Base-by-base conservation (phyloP, 495 filamentous ascomycete species). In the Tuber brumale region DNA sequence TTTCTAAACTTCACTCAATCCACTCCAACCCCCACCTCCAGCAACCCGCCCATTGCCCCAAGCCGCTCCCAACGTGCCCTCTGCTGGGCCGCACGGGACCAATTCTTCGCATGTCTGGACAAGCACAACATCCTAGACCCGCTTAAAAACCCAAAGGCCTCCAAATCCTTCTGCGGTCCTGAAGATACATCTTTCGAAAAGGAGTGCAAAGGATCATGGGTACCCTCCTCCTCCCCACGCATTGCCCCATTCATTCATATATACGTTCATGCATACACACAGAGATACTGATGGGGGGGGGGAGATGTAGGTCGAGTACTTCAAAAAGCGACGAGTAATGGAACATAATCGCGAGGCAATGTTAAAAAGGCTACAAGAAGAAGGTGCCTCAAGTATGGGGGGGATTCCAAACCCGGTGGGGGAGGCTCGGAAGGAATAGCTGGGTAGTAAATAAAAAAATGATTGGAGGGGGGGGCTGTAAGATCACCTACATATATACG, bases 311-410 rank as follows among this genome's bases (percentile, higher is more conserved):
- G 93, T 98, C 75, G 92, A 92, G 85, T 97, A 99, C 85, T 99
- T 99, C 87, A 97, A 98, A 85, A 92, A 97, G 83, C 90, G 93
- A 85, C 88, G 95, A 76, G 93, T 98, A 57, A 94, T 95, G 87
- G 94, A 98, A 75, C 88, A 91, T 81, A 92, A 97, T 75, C 92
- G 93, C 83, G 91, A 92, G 78, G 87, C 91, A 84, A 92, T 91
- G 69, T 85, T 98, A 48, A 90, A 91, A 84, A 89, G 89, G 78
- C 88, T 99, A 76, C 89, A 93, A 84, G 89, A 88, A 39, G 92
- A 97, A 83, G 93, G 93, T 77, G 95, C 91, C 41, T 87, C 89
- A 76, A 82, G 88, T 82, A 87, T 93, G 84, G 57, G 31, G 27
- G 78, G 82, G 31, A 80, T 82, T 37, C 79, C 86, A 39, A 72